These are phyloP conservation scores for Deakozyma indianensis DNA, from an alignment of 805 yeast genomes.

Conservation along the genomic window DNA sequence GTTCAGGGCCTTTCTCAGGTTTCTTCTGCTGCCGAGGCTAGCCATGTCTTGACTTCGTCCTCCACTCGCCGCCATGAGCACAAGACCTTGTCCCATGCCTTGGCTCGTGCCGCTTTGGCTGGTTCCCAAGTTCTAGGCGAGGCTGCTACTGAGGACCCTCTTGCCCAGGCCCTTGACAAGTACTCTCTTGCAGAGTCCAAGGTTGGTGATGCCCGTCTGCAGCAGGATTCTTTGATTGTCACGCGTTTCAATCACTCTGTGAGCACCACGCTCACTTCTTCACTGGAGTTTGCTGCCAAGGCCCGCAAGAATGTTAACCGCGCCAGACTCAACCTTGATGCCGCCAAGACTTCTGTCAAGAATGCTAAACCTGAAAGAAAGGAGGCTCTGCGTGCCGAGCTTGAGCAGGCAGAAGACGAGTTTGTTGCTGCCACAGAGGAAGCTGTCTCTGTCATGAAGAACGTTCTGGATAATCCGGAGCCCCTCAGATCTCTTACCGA, in stretches of 20 bases:
- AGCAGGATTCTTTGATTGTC: constrained; percentile 63
- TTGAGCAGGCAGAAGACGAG: constrained; percentile 75
- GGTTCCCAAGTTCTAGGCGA: constrained; percentile 22
- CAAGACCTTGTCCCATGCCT: constrained; percentile 71
- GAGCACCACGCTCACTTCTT: constrained; percentile 43
- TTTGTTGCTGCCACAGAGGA: constrained; percentile 84
- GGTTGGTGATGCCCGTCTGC: constrained; percentile 69
- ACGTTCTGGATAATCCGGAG: constrained; percentile 56
- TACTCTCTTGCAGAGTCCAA: constrained; percentile 58
- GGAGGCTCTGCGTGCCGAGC: constrained; percentile 57
- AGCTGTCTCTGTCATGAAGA: constrained; percentile 70
- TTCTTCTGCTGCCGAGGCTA: constrained; percentile 68
- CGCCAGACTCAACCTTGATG: constrained; percentile 65
- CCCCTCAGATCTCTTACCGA: constrained; percentile 55
- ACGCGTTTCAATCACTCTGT: constrained; percentile 56
- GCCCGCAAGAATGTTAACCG: constrained; percentile 65
- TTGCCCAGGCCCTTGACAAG: constrained; percentile 49
- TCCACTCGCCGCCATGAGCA: constrained; percentile 42
- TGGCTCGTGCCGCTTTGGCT: constrained; percentile 58
- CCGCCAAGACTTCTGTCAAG: constrained; percentile 46
- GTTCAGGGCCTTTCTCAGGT: constrained; percentile 59
- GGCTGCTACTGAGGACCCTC: constrained; percentile 29
- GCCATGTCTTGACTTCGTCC: constrained; percentile 45
- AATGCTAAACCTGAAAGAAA: constrained; percentile 47
- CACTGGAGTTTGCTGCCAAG: constrained; percentile 47